phyloP scores from a whole-genome alignment of 108 stramenopile genomes.

The Stephanodiscus triporus region DNA sequence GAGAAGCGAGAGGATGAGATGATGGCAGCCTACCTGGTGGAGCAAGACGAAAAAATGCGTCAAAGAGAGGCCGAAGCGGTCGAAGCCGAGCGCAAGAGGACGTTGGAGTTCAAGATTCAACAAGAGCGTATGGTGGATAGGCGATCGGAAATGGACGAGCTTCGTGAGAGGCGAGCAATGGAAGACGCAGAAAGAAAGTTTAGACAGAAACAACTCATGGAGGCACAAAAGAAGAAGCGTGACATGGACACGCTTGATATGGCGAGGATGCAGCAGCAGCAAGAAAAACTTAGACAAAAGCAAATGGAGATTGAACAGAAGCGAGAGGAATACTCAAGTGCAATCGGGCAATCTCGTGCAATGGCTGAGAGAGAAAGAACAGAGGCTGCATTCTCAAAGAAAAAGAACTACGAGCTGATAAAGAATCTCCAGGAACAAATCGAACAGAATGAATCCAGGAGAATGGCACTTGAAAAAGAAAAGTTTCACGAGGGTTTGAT shows the following conservation, averaged over 20 bases:
- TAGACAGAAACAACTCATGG: slow-evolving; percentile 50
- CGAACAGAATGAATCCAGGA: slow-evolving; percentile 56
- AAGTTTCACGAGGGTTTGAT: slow-evolving; percentile 56
- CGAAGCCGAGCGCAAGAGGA: slow-evolving; percentile 59
- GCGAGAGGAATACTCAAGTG: slow-evolving; percentile 58
- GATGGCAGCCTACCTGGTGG: slow-evolving; percentile 73
- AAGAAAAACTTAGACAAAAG: slow-evolving; percentile 50
- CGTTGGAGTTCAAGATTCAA: slow-evolving; percentile 68
- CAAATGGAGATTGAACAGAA: slow-evolving; percentile 42
- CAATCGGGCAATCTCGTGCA: slow-evolving; percentile 37
- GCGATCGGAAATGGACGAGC: slow-evolving; percentile 81
- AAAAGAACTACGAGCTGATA: slow-evolving; percentile 45
- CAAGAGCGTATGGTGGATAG: slow-evolving; percentile 78
- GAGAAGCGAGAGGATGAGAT: slow-evolving; percentile 77
- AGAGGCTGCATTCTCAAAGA: slow-evolving; percentile 40
- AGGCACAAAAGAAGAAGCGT: slow-evolving; percentile 60
- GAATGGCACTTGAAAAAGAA: slow-evolving; percentile 39
- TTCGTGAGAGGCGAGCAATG: slow-evolving; percentile 74
- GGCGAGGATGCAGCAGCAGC: slow-evolving; percentile 53
- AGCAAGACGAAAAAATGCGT: slow-evolving; percentile 73
- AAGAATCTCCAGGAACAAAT: slow-evolving; percentile 62
- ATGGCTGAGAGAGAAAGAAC: slow-evolving; percentile 61
- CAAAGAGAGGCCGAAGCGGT: slow-evolving; percentile 69
- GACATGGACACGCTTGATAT: slow-evolving; percentile 44
- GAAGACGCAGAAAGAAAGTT: slow-evolving; percentile 67